Conservation (phyloP, 305 asterid genomes). For the Fraxinus baroniana region DNA sequence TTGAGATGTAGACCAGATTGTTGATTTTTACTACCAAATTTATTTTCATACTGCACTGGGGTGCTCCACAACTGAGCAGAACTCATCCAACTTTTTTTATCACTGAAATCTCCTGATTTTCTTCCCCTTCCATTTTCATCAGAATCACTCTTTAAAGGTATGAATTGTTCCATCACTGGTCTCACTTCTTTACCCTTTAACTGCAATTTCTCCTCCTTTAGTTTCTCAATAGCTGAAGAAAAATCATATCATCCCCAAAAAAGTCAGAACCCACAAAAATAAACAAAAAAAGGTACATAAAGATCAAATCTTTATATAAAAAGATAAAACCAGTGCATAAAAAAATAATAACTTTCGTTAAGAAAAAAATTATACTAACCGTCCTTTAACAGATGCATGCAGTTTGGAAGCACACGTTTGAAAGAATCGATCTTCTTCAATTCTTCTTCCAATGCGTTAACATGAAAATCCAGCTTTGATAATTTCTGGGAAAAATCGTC, state of each 20-base stretch:
- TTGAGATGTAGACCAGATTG: constrained; percentile 24
- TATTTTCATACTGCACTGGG: constrained; percentile 36
- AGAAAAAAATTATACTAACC: constrained; percentile 32
- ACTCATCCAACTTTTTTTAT: constrained; percentile 56
- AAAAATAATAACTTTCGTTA: neutral
- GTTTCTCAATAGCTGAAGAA: constrained; percentile 41
- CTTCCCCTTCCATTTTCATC: constrained; percentile 30
- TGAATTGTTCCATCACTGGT: constrained; percentile 34
- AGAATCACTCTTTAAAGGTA: constrained; percentile 23
- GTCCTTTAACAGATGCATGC: constrained; percentile 52
- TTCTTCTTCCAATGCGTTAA: constrained; percentile 44
- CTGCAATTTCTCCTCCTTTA: constrained; percentile 41
- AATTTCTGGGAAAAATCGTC: constrained; percentile 38
- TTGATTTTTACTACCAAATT: neutral
- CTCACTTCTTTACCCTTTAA: constrained; percentile 26
- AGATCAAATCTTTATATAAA: neutral
- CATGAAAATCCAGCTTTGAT: constrained; percentile 32
- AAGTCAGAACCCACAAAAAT: neutral
- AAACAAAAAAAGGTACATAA: neutral
- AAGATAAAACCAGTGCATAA: neutral
- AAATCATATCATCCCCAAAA: neutral
- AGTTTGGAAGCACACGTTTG: constrained; percentile 59
- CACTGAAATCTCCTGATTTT: constrained; percentile 32
- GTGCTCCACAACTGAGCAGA: constrained; percentile 58
- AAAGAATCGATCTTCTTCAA: constrained; percentile 46